These are phyloP conservation scores for Picochlorum sp. DNA, from an alignment of 139 green algal genomes.

Conservation along the genomic window DNA sequence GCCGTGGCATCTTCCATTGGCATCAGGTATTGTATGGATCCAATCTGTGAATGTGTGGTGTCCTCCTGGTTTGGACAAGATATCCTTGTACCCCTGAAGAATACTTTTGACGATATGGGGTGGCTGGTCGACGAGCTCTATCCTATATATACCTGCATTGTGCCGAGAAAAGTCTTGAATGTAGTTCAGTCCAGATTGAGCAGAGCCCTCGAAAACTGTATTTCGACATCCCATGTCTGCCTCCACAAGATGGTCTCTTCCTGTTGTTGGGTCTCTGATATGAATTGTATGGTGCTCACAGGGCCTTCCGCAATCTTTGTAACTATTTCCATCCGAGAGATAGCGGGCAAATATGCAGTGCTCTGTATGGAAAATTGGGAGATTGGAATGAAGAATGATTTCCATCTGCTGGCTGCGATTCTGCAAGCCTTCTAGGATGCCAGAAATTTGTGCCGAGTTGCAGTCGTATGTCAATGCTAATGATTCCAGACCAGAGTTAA, in stretches of 20 bases:
- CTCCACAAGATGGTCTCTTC: constrained; percentile 71
- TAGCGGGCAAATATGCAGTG: constrained; percentile 81
- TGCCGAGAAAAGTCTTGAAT: constrained; percentile 11
- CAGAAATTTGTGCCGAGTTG: constrained; percentile 54
- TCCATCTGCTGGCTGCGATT: constrained; percentile 36
- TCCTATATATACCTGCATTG: constrained; percentile 27
- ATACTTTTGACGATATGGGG: constrained; percentile 41
- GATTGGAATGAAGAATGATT: constrained; percentile 67
- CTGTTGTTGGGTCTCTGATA: constrained; percentile 50
- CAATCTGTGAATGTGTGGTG: not conserved
- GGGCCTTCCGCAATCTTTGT: constrained; percentile 72
- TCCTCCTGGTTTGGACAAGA: not conserved
- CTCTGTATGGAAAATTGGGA: constrained; percentile 86
- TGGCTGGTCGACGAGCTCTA: constrained; percentile 79
- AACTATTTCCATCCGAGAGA: constrained; percentile 61
- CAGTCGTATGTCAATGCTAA: constrained; percentile 71
- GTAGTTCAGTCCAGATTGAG: constrained; percentile 37
- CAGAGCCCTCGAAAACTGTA: constrained; percentile 77
- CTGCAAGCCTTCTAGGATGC: constrained; percentile 24
- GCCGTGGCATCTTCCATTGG: constrained; percentile 40
- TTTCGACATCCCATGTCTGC: constrained; percentile 80
- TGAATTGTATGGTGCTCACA: constrained; percentile 69
- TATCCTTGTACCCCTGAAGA: constrained; percentile 52
- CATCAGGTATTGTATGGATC: constrained; percentile 37
- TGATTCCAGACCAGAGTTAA: constrained; percentile 33